Conservation (phyloP, 495 filamentous ascomycete genomes). For the Talaromyces adpressus region DNA sequence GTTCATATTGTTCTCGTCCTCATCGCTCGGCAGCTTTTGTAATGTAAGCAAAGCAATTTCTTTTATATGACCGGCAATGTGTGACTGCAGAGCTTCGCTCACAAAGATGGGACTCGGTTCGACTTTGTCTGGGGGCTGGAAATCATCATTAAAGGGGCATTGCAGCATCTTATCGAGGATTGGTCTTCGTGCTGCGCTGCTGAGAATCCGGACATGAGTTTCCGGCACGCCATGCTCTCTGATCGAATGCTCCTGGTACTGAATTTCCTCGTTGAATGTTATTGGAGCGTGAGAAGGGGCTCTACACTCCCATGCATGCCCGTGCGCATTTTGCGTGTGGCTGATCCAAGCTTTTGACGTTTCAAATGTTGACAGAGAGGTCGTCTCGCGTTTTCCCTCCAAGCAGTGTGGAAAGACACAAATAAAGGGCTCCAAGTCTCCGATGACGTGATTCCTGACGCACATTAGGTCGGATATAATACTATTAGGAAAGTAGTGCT, state of each 20-base stretch:
- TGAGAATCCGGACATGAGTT: constrained; percentile 18
- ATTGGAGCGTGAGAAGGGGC: constrained; percentile 25
- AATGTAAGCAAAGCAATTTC: constrained; percentile 26
- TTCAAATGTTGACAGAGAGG: constrained; percentile 21
- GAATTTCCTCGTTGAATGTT: constrained; percentile 18
- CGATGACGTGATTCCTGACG: constrained; percentile 22
- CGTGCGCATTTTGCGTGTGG: constrained; percentile 27
- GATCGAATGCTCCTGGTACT: constrained; percentile 23
- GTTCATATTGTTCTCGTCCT: constrained; percentile 16
- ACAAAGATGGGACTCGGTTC: constrained; percentile 20
- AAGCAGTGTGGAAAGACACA: constrained; percentile 20
- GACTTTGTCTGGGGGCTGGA: constrained; percentile 17
- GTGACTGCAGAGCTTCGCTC: constrained; percentile 24
- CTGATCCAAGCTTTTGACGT: constrained; percentile 25
- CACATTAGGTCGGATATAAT: no score
- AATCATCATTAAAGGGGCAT: constrained; percentile 27
- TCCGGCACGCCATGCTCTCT: constrained; percentile 24
- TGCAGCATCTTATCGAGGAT: constrained; percentile 18
- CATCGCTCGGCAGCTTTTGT: constrained; percentile 25
- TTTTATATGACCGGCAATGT: constrained; percentile 26
- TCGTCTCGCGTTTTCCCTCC: constrained; percentile 11
- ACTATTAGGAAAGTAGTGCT: no score
- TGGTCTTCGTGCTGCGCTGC: constrained; percentile 21
- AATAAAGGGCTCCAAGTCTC: constrained; percentile 25
- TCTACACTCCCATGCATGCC: constrained; percentile 26